Evolutionary conservation across 2,329 filamentous ascomycete species (phyloP).

Genomic region (Ampelomyces quisqualis): DNA sequence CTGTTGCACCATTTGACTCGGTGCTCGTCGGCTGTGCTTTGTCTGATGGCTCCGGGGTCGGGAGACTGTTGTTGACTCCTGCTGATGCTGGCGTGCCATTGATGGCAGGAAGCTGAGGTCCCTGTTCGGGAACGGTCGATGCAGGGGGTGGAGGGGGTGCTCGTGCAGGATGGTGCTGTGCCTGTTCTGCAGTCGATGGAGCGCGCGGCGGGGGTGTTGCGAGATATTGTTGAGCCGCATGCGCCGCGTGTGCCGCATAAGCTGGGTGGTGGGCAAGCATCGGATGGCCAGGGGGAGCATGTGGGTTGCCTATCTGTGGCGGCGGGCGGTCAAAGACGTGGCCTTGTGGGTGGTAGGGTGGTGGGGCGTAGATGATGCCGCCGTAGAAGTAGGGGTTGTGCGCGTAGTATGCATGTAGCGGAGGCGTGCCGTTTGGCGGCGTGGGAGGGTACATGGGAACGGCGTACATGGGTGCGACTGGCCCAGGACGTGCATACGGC

Average conservation of each 20-base stretch:
- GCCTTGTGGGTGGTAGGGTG: constrained; percentile 28
- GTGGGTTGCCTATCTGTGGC: constrained; percentile 43
- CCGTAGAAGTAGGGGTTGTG: constrained; percentile 38
- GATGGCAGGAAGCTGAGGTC: constrained; percentile 41
- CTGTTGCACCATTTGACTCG: constrained; percentile 28
- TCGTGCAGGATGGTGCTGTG: constrained; percentile 44
- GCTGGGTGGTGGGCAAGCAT: constrained; percentile 31
- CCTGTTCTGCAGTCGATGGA: constrained; percentile 45
- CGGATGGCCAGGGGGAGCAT: constrained; percentile 37
- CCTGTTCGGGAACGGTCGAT: constrained; percentile 33
- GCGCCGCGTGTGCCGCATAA: constrained; percentile 32
- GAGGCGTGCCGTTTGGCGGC: constrained; percentile 46
- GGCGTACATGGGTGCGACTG: constrained; percentile 45
- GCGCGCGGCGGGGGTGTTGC: constrained; percentile 43
- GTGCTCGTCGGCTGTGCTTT: constrained; percentile 48
- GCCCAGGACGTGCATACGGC: constrained; percentile 48
- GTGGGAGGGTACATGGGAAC: constrained; percentile 47
- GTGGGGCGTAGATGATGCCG: constrained; percentile 38
- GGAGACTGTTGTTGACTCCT: constrained; percentile 28
- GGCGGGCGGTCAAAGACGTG: constrained; percentile 41
- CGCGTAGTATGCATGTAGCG: constrained; percentile 43
- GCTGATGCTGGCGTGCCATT: constrained; percentile 26
- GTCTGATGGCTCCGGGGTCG: constrained; percentile 38
- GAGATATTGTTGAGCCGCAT: constrained; percentile 38
- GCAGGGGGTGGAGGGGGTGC: constrained; percentile 22